Percentiles rank a stretch among this genome's conserved stretches.
Conservation (phyloP, 768 basidiomycete species). For the Galerina marginata region DNA sequence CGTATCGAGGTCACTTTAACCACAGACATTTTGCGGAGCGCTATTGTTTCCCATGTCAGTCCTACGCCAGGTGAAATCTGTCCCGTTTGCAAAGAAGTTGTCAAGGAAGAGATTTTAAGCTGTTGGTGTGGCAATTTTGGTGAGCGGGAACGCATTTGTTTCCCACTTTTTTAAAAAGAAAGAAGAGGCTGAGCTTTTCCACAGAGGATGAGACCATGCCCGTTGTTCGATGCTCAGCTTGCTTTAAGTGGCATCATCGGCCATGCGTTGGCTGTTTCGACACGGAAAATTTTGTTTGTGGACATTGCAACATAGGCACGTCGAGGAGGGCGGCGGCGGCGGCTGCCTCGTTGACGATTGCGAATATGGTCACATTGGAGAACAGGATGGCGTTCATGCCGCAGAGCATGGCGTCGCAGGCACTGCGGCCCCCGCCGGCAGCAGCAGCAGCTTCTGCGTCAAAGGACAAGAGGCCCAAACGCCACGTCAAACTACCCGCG, state of each 20-base stretch:
- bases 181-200: too few relatives aligned
- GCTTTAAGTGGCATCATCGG: too few relatives aligned
- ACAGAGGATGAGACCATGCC: too few relatives aligned
- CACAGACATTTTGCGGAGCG: conserved; percentile 6
- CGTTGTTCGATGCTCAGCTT: too few relatives aligned
- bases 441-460: conserved; percentile 42
- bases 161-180: too few relatives aligned
- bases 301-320: too few relatives aligned
- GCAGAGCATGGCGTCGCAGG: conserved; percentile 28
- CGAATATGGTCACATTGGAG: conserved; percentile 47
- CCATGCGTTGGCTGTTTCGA: too few relatives aligned
- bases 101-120: conserved; percentile 11
- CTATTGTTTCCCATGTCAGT: conserved; percentile 7
- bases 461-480: conserved; percentile 45
- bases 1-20: conserved; percentile 14
- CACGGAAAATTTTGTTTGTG: too few relatives aligned
- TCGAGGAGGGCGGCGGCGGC: conserved; percentile 14
- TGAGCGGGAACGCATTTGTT: background rate
- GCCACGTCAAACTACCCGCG: too few relatives aligned
- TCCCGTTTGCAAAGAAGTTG: conserved; percentile 12
- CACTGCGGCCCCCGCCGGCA: too few relatives aligned
- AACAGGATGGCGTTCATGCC: conserved; percentile 68
- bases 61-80: conserved; percentile 11
- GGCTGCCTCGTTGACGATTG: conserved; percentile 58
- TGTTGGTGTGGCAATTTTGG: conserved; percentile 8